Percentiles rank a stretch among this genome's conserved stretches.
Conservation (phyloP, 2,329 filamentous ascomycete species). For the Amauroascus niger region DNA sequence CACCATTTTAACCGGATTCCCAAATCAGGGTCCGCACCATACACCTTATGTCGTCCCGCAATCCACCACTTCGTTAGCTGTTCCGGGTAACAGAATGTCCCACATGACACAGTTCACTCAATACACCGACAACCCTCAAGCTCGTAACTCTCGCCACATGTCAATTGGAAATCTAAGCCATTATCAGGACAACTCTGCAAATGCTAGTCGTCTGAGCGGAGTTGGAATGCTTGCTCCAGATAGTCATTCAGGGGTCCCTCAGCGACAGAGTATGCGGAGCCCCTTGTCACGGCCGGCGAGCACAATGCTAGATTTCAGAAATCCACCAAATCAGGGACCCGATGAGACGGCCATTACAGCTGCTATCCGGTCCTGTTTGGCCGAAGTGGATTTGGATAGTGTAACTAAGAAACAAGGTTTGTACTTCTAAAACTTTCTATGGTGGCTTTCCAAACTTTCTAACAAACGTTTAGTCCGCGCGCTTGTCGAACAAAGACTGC, state of each 20-base stretch:
- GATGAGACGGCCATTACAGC: constrained; percentile 74
- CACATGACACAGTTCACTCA: constrained; percentile 59
- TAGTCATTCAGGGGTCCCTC: constrained; percentile 33
- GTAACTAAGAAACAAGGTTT: constrained; percentile 91
- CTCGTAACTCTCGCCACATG: constrained; percentile 44
- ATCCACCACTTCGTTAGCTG: constrained; percentile 56
- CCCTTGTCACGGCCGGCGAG: constrained; percentile 48
- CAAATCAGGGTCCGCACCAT: constrained; percentile 47
- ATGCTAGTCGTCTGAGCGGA: constrained; percentile 36
- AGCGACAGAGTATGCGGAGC: constrained; percentile 36
- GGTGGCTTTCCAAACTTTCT: background rate
- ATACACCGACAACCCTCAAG: constrained; percentile 53
- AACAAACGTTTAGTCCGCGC: constrained; percentile 50
- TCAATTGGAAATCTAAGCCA: constrained; percentile 48
- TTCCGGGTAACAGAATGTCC: constrained; percentile 49
- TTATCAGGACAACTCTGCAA: constrained; percentile 38
- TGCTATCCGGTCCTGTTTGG: constrained; percentile 70
- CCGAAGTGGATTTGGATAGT: constrained; percentile 87
- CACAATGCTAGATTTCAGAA: constrained; percentile 50
- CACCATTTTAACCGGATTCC: constrained; percentile 79
- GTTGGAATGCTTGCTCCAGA: constrained; percentile 38
- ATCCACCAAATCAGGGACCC: constrained; percentile 49
- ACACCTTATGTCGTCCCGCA: constrained; percentile 69
- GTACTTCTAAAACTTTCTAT: constrained; percentile 16
- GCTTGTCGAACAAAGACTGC: constrained; percentile 83